phyloP scores from a whole-genome alignment of 1,284 basidiomycete species.

The Ustilago shanxiensis region DNA sequence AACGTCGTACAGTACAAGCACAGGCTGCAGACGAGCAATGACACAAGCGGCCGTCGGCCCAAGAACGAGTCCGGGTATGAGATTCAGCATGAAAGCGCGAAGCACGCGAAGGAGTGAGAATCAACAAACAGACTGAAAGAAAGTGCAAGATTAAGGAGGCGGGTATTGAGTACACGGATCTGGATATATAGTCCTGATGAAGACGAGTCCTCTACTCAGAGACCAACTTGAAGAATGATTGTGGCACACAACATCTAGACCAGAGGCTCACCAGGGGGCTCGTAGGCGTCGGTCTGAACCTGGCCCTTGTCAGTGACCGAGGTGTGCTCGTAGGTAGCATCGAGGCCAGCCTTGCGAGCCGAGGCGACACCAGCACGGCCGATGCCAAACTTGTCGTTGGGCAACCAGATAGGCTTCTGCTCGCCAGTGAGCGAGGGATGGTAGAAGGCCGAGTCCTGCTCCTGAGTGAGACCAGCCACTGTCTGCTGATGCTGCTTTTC shows the following conservation, averaged over 20 bases:
- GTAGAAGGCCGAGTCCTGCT: slow-evolving; percentile 58
- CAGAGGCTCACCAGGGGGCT: slow-evolving; percentile 64
- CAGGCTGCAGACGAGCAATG: background rate
- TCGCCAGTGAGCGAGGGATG: slow-evolving; percentile 62
- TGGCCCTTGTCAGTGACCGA: slow-evolving; percentile 65
- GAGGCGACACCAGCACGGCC: slow-evolving; percentile 58
- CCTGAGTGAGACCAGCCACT: slow-evolving; percentile 12
- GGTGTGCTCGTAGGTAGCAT: slow-evolving; percentile 61
- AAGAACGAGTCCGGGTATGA: too few relatives aligned
- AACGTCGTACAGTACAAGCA: too few relatives aligned
- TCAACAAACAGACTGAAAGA: background rate
- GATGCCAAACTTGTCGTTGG: slow-evolving; percentile 67
- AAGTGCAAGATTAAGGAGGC: background rate
- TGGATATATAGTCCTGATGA: slow-evolving; percentile 13
- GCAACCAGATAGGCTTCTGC: slow-evolving; percentile 67
- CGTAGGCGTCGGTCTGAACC: slow-evolving; percentile 59
- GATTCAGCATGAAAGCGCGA: slow-evolving; percentile 3
- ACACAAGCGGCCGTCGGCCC: background rate
- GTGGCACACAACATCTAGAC: slow-evolving; percentile 26
- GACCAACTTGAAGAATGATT: background rate
- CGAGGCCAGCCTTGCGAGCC: slow-evolving; percentile 62
- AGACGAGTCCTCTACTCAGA: background rate
- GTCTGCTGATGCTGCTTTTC: slow-evolving; percentile 21
- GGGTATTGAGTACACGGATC: slow-evolving; percentile 11
- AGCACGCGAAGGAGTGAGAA: background rate